These are phyloP conservation scores for Aureobasidium sp. DNA, from an alignment of 2,329 filamentous ascomycete genomes.

Conservation along the genomic window DNA sequence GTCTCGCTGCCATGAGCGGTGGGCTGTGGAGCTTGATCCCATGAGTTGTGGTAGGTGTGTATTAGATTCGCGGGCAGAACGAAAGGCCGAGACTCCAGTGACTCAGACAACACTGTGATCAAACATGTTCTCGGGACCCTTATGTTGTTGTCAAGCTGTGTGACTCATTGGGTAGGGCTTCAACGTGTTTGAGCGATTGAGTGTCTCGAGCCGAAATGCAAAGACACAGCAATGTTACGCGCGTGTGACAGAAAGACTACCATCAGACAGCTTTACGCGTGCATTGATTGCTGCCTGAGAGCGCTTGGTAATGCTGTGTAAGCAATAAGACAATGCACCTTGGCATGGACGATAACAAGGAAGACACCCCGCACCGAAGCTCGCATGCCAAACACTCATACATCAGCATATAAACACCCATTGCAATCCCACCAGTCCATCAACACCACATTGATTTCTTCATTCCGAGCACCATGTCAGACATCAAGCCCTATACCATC, in stretches of 20 bases:
- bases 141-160: neutral
- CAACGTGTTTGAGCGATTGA: neutral
- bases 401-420: neutral
- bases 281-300: neutral
- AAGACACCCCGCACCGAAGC: neutral
- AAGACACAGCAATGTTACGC: no score
- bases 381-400: neutral
- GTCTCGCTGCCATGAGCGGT: conserved; percentile 15
- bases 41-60: neutral
- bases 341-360: neutral
- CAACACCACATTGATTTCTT: neutral
- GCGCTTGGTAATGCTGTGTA: conserved; percentile 1
- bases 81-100: no score
- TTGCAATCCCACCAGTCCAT: no score
- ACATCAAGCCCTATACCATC: neutral
- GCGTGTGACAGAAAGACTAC: no score
- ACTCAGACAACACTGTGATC: neutral
- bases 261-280: neutral
- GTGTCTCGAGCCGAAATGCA: no score
- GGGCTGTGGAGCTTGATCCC: neutral
- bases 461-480: neutral
- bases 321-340: neutral
- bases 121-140: neutral
- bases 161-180: neutral
- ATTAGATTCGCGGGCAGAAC: no score